Conservation (phyloP, 1,284 basidiomycete genomes). For the Pseudozyma flocculosa region DNA sequence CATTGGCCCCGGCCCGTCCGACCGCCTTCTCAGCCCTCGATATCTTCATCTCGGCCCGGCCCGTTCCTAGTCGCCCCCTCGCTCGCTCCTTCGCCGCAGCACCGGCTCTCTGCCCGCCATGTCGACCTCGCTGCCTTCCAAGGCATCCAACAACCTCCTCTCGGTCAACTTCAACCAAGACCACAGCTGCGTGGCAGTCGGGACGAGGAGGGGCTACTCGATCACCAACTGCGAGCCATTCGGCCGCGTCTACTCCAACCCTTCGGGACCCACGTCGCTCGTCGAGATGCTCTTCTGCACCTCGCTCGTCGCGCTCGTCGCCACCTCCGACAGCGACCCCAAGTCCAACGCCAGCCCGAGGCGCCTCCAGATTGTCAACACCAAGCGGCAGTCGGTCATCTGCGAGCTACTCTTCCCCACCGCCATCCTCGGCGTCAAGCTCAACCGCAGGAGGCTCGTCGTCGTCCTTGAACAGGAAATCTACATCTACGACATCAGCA, state of each 20-base stretch:
- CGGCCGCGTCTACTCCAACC: constrained; percentile 89
- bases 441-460: constrained; percentile 92
- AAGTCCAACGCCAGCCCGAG: constrained; percentile 71
- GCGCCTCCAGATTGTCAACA: constrained; percentile 89
- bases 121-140: constrained; percentile 22
- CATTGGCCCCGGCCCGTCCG: no score
- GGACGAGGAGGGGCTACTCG: constrained; percentile 90
- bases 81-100: no score
- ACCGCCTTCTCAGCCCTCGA: no score
- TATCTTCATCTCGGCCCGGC: no score
- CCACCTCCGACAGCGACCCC: constrained; percentile 71
- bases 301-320: constrained; percentile 91
- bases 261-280: constrained; percentile 87
- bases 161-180: constrained; percentile 51
- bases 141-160: constrained; percentile 37
- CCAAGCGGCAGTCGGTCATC: constrained; percentile 97
- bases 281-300: constrained; percentile 99
- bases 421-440: constrained; percentile 89
- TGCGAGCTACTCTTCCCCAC: constrained; percentile 97
- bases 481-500: constrained; percentile 98
- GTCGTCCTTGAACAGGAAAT: constrained; percentile 94
- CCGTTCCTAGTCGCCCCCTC: no score
- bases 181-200: constrained; percentile 82
- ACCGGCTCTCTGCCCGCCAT: constrained; percentile 5
- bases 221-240: constrained; percentile 98